These are phyloP conservation scores for Talaromyces islandicus DNA, from an alignment of 2,329 filamentous ascomycete genomes.

Conservation along the genomic window DNA sequence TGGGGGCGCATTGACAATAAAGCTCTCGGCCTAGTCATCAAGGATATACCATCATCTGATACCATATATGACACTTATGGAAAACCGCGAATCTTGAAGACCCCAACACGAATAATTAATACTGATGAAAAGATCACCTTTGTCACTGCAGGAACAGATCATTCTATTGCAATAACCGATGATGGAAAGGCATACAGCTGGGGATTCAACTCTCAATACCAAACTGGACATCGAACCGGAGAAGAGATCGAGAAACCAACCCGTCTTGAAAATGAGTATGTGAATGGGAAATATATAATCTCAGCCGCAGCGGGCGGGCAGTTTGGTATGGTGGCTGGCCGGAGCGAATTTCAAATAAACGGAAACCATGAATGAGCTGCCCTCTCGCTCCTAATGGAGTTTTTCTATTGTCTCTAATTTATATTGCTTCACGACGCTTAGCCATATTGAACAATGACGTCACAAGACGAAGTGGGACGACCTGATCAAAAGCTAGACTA, in stretches of 20 bases:
- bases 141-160: slow-evolving; percentile 8
- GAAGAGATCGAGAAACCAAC: not conserved
- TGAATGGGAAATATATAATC: not conserved
- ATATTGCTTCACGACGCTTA: no score
- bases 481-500: not conserved
- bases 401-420: no score
- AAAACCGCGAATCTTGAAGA: not conserved
- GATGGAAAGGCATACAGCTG: slow-evolving; percentile 14
- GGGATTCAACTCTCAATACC: slow-evolving; percentile 11
- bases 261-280: not conserved
- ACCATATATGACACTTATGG: not conserved
- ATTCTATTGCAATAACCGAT: slow-evolving; percentile 11
- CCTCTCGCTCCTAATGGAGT: no score
- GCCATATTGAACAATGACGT: not conserved
- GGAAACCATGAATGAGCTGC: no score
- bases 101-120: not conserved
- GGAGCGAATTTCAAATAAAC: no score
- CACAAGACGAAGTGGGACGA: not conserved
- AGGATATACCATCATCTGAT: slow-evolving; percentile 9
- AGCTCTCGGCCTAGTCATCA: slow-evolving; percentile 12
- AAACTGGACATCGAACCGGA: not conserved
- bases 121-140: not conserved
- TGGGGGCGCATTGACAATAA: slow-evolving; percentile 16
- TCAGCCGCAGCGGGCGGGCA: not conserved
- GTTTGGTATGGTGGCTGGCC: not conserved